phyloP scores from a whole-genome alignment of 768 basidiomycete genomes.

The Suillus bovinus region DNA sequence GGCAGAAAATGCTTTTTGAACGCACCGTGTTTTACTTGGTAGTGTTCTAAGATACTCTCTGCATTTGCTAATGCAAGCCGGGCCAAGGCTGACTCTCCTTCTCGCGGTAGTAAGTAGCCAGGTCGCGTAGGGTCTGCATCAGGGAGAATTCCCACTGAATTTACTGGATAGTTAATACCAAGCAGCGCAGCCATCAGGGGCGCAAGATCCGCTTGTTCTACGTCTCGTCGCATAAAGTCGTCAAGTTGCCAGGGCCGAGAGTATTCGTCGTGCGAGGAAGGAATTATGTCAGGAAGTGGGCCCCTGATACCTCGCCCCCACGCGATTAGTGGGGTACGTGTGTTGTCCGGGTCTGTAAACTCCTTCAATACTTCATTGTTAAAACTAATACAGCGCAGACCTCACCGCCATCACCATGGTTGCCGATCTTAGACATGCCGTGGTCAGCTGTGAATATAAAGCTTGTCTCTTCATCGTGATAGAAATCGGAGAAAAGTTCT shows the following conservation, averaged over 20 bases:
- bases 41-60: constrained; percentile 74
- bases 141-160: constrained; percentile 80
- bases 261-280: constrained; percentile 70
- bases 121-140: constrained; percentile 62
- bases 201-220: constrained; percentile 84
- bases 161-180: constrained; percentile 76
- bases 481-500: constrained; percentile 60
- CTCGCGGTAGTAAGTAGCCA: constrained; percentile 54
- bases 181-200: constrained; percentile 75
- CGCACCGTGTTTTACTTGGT: constrained; percentile 73
- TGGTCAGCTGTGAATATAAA: constrained; percentile 88
- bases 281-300: constrained; percentile 54
- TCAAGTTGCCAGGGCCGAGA: constrained; percentile 62
- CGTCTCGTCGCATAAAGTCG: constrained; percentile 64
- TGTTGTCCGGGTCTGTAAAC: constrained; percentile 76
- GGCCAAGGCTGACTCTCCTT: constrained; percentile 53
- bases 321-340: constrained; percentile 77
- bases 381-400: constrained; percentile 10
- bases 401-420: constrained; percentile 85
- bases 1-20: background rate
- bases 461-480: constrained; percentile 64
- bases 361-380: constrained; percentile 9
- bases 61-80: constrained; percentile 63
- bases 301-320: constrained; percentile 82
- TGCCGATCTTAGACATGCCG: constrained; percentile 87